A percentile compares a stretch with the other conserved stretches of the same genome.
These are phyloP conservation scores for Coleophoma cylindrospora DNA, from an alignment of 2,329 filamentous ascomycete genomes.

Conservation along the genomic window DNA sequence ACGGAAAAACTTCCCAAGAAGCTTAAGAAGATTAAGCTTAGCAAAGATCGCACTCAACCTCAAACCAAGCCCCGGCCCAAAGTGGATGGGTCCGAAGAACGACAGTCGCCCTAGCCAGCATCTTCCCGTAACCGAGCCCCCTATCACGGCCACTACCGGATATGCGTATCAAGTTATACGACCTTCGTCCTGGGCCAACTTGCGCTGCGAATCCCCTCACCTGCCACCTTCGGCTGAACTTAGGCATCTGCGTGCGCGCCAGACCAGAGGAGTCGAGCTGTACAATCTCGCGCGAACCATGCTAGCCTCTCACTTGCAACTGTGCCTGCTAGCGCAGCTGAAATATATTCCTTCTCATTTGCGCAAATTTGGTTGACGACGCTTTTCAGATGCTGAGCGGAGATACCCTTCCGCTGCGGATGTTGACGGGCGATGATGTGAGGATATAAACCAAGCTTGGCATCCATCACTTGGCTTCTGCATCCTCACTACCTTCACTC, in stretches of 20 bases:
- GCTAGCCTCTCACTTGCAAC: too few species aligned
- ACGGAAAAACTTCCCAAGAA: background rate
- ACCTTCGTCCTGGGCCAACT: background rate
- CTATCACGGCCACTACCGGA: background rate
- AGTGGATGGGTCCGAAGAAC: background rate
- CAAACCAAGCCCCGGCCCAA: background rate
- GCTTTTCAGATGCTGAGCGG: too few species aligned
- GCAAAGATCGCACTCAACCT: background rate
- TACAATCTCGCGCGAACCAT: too few species aligned
- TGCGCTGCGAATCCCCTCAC: too few species aligned
- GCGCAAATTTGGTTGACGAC: background rate
- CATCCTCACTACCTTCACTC: background rate
- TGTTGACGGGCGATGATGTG: background rate
- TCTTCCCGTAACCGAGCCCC: background rate
- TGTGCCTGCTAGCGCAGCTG: too few species aligned
- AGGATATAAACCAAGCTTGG: background rate
- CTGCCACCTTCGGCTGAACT: too few species aligned
- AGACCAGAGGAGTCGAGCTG: too few species aligned
- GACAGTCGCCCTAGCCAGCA: background rate
- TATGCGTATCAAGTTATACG: background rate
- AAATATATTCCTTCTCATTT: too few species aligned
- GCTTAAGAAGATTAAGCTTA: background rate
- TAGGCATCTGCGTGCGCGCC: too few species aligned
- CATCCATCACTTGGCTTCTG: background rate
- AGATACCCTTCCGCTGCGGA: too few species aligned